These are phyloP conservation scores for Phaffomyces thermotolerans DNA, from an alignment of 805 yeast species.

Conservation along the genomic window DNA sequence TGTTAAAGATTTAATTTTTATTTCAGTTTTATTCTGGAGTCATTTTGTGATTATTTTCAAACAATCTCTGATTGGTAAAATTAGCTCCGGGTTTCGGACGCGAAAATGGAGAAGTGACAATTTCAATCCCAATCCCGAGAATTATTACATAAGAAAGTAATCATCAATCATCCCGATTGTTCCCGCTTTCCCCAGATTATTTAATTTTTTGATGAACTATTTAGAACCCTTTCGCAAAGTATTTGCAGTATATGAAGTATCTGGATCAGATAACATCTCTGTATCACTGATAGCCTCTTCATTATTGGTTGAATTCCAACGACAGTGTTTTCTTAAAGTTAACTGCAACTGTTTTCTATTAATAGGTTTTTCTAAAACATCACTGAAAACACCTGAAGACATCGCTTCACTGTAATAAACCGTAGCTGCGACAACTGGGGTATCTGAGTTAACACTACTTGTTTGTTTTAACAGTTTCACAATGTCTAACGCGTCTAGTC, in stretches of 20 bases:
- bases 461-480: slow-evolving; percentile 71
- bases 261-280: slow-evolving; percentile 27
- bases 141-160: too few relatives aligned
- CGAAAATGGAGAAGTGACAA: slow-evolving; percentile 7
- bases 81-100: slow-evolving; percentile 10
- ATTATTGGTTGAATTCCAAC: slow-evolving; percentile 15
- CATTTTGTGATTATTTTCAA: slow-evolving; percentile 8
- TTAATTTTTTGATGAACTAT: too few relatives aligned
- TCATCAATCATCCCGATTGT: too few relatives aligned
- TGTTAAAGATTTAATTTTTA: too few relatives aligned
- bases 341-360: slow-evolving; percentile 13
- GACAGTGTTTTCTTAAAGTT: slow-evolving; percentile 21
- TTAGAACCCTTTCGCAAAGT: too few relatives aligned
- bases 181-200: neutral
- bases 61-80: slow-evolving; percentile 8
- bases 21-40: neutral
- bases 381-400: slow-evolving; percentile 41
- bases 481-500: slow-evolving; percentile 67
- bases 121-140: neutral
- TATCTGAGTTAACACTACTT: slow-evolving; percentile 63
- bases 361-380: slow-evolving; percentile 69
- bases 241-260: slow-evolving; percentile 16
- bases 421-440: slow-evolving; percentile 74
- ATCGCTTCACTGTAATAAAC: slow-evolving; percentile 65
- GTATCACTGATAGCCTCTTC: slow-evolving; percentile 26